Evolutionary conservation across 352 stramenopile genomes (phyloP).

Genomic region (Thalassiosira exigua): DNA sequence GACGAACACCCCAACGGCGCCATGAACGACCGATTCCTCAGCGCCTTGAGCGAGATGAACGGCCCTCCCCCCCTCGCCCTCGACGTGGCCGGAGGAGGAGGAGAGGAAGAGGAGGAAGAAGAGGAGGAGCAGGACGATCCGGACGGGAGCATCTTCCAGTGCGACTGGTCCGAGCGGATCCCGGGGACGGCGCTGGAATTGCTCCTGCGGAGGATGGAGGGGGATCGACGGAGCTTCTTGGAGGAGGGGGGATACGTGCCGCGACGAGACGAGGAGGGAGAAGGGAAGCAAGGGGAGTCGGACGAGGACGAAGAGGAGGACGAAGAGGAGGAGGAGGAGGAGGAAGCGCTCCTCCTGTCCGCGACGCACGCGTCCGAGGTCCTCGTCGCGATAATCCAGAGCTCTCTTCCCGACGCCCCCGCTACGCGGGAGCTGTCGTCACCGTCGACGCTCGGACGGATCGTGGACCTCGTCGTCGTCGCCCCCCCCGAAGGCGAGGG

Average conservation of each 20-base stretch:
- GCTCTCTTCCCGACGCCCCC: too few relatives aligned
- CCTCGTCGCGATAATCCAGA: too few relatives aligned
- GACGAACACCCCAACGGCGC: conserved; percentile 35
- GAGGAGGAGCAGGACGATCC: conserved; percentile 51
- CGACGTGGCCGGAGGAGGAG: too few relatives aligned
- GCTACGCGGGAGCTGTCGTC: too few relatives aligned
- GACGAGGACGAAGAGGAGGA: too few relatives aligned
- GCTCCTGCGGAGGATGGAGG: conserved; percentile 62
- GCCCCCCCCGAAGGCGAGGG: conserved; percentile 12
- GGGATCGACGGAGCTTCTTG: conserved; percentile 39
- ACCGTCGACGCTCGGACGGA: too few relatives aligned
- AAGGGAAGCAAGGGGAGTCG: too few relatives aligned
- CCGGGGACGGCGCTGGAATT: conserved; percentile 63
- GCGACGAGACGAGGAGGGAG: conserved; percentile 13
- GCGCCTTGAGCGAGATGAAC: conserved; percentile 42
- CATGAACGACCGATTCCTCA: conserved; percentile 48
- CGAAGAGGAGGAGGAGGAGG: too few relatives aligned
- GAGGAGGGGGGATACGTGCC: conserved; percentile 29
- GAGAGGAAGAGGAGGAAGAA: conserved; percentile 57
- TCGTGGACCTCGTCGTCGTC: too few relatives aligned
- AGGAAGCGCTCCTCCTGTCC: too few relatives aligned
- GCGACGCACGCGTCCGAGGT: too few relatives aligned
- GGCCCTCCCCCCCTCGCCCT: not conserved
- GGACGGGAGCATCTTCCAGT: conserved; percentile 69
- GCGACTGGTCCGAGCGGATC: conserved; percentile 72